Conservation (phyloP, 306 rosid species). For the Abrus pulchellus region DNA sequence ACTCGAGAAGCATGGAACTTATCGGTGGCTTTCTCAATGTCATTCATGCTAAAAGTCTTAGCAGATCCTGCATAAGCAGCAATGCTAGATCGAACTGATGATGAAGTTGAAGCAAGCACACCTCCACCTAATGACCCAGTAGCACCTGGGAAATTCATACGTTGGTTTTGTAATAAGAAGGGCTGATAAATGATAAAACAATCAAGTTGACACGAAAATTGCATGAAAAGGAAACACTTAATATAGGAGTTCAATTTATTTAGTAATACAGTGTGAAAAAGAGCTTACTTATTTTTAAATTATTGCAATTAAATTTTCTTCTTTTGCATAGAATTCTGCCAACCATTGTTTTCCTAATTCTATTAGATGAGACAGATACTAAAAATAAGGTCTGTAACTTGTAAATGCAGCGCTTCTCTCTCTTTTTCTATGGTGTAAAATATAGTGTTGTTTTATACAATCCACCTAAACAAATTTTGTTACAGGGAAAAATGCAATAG, state of each 20-base stretch:
- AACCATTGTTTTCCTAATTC: slow-evolving; percentile 13
- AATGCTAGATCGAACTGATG: slow-evolving; percentile 88
- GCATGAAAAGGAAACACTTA: slow-evolving; percentile 1
- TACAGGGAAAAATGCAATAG: slow-evolving; percentile 20
- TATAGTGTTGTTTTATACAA: slow-evolving; percentile 21
- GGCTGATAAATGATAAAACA: slow-evolving; percentile 10
- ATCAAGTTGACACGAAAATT: slow-evolving; percentile 16
- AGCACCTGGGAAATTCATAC: slow-evolving; percentile 63
- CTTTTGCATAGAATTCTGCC: slow-evolving; percentile 8
- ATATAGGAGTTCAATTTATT: slow-evolving; percentile 31
- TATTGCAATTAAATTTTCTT: slow-evolving; percentile 1
- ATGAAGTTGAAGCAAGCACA: slow-evolving; percentile 66
- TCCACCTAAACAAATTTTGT: slow-evolving; percentile 14
- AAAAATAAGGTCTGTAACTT: slow-evolving; percentile 13
- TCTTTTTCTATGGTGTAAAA: neutral
- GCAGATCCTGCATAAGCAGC: slow-evolving; percentile 88
- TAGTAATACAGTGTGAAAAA: slow-evolving; percentile 15
- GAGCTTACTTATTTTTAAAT: slow-evolving; percentile 12
- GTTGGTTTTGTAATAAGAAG: slow-evolving; percentile 5
- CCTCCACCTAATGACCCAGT: slow-evolving; percentile 70
- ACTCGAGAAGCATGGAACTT: slow-evolving; percentile 72
- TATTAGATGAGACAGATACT: slow-evolving; percentile 34
- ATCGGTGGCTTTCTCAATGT: slow-evolving; percentile 80
- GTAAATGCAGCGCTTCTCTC: neutral
- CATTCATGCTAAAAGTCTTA: slow-evolving; percentile 79